phyloP scores from a whole-genome alignment of 2,329 filamentous ascomycete species.

The Cladosporium phlei region DNA sequence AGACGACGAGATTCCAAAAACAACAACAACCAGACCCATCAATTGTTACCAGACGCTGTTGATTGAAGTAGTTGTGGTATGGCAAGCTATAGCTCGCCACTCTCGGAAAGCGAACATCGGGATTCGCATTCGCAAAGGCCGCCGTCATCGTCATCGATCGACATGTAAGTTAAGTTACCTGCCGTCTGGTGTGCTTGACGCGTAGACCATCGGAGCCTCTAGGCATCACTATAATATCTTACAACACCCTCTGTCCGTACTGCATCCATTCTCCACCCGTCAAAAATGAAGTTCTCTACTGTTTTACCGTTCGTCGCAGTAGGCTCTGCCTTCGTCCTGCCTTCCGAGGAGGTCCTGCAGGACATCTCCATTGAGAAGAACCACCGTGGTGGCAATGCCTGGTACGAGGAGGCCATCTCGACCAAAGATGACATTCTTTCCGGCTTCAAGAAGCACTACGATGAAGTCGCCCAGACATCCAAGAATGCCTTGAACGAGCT shows the following conservation, averaged over 20 bases:
- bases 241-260: background rate
- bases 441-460: slow-evolving; percentile 31
- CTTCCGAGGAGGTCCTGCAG: slow-evolving; percentile 46
- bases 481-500: slow-evolving; percentile 30
- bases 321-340: slow-evolving; percentile 50
- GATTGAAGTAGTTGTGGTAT: no score
- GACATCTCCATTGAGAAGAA: slow-evolving; percentile 38
- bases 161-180: no score
- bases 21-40: no score
- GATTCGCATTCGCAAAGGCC: slow-evolving; percentile 9
- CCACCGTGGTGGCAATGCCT: slow-evolving; percentile 21
- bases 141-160: slow-evolving; percentile 9
- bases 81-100: no score
- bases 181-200: background rate
- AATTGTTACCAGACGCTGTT: no score
- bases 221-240: slow-evolving; percentile 13
- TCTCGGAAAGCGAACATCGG: no score
- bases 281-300: slow-evolving; percentile 47
- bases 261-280: background rate
- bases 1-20: no score
- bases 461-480: slow-evolving; percentile 19
- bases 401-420: slow-evolving; percentile 29
- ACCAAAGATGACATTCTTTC: slow-evolving; percentile 35
- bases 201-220: slow-evolving; percentile 9
- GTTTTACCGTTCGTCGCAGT: slow-evolving; percentile 48